Base-by-base conservation (phyloP, 495 filamentous ascomycete species). In the Hypomontagnella monticulosa region DNA sequence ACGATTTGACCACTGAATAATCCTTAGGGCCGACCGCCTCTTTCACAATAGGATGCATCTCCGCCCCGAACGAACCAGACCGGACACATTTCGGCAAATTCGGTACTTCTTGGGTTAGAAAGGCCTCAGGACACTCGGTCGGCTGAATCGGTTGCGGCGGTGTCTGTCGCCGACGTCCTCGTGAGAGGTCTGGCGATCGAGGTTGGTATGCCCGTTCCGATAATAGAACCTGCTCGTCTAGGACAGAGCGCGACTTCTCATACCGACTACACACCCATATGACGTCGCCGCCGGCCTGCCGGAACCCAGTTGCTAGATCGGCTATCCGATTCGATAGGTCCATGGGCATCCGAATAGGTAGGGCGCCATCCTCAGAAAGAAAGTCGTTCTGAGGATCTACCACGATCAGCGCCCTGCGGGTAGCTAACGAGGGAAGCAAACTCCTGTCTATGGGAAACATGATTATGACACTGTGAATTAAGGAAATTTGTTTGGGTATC, bases 331-430 rank as follows among this genome's bases (percentile, higher is more conserved):
- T 84, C 16, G 95, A 73, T 50, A 93, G 91, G 11, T 88, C 86
- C 7, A 84, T 77, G 15, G 87, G 85, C 41, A 86, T 84, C 41
- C 79, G 80, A 40, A 92, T 84, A 34, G 88, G 83, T 33, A 97
- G 79, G 38, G 87, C 86, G 32, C 90, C 92, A 36, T 86, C 83
- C 0, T 85, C 75, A 23, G 86, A 84, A 42, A 96, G 74, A 70
- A 97, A 96, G 75, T 97, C 95, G 73, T 97, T 96, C 64, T 98
- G 95, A 18, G 97, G 84, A 71, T 96, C 93, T 51, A 97, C 80
- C 11, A 97, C 74, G 19, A 99, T 79, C 37, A 99, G 77, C 0
- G 93, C 95, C 78, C 93, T 91, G 48, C 92, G 86, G 9, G 93
- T 95, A 54, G 70, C 65, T 46, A 87, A 75, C 16, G 78, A 71